Evolutionary conservation across 257 asterid genomes (phyloP), one percentile per base, ranked within the genome.

Genomic region (Rubia yunnanensis): DNA sequence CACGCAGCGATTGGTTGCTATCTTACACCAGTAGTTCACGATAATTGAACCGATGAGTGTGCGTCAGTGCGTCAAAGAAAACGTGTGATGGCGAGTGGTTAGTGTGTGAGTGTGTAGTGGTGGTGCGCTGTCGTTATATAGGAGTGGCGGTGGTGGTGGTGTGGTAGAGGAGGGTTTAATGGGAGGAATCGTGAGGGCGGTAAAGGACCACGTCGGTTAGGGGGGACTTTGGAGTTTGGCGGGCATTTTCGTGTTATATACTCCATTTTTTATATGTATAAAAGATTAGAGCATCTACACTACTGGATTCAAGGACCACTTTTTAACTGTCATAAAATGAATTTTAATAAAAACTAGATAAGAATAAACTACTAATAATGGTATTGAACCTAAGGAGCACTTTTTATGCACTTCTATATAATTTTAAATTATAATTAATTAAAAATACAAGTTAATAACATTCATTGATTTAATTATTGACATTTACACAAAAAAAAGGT

Each of bases 191-290:
- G 77, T 82, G 82, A 80, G 96, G 96, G 92, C 74, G 60, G 64
- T 73, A 86, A 81, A 46, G 15, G 74, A 83, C 85, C 96, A 89
- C 96, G 96, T 84, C 64, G 64, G 64, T 59, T 59, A 11, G 68
- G 71, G 38, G 48, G 48, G 11, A 39, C 48, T 39, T 39, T 39
- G 52, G 39, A 28, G 76, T 81, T 84, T 73, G 59, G 68, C 62
- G 72, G 65, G 58, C 59, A 23, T 24, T 54, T 20, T 11, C 55
- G n/a, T 22, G 7, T 22, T 60, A 26, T 23, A 20, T 4, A n/a
- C n/a, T 44, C n/a, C n/a, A n/a, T n/a, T n/a, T n/a, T n/a, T n/a
- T n/a, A n/a, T n/a, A n/a, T n/a, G n/a, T n/a, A n/a, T n/a, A n/a
- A n/a, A n/a, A n/a, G n/a, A n/a, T n/a, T n/a, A n/a, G n/a, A n/a